Conservation (phyloP, 2,329 filamentous ascomycete species). For the Alternaria atra region DNA sequence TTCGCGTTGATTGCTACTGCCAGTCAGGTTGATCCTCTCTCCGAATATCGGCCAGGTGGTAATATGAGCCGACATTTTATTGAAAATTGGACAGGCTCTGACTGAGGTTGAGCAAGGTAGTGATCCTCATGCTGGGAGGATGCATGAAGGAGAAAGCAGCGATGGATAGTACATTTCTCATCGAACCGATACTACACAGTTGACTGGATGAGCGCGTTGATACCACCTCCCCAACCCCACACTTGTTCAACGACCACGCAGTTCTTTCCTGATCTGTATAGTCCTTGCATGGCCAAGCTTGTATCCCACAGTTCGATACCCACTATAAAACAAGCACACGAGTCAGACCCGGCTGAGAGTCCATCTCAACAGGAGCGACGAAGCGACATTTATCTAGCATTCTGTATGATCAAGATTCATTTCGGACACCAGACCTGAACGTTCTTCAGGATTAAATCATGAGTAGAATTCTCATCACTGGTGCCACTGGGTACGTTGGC, state of each 20-base stretch:
- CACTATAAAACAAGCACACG: not conserved
- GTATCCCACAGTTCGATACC: not conserved
- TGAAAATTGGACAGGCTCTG: not conserved
- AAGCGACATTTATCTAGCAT: not conserved
- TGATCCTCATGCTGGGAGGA: not conserved
- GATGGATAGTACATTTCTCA: not conserved
- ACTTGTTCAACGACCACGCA: not conserved
- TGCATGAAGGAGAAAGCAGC: not conserved
- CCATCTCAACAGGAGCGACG: not conserved
- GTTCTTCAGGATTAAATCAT: slow-evolving; percentile 1
- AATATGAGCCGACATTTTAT: not conserved
- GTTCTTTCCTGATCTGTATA: not conserved
- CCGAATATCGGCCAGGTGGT: not conserved
- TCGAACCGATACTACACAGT: not conserved
- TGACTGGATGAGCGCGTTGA: not conserved
- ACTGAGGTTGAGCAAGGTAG: not conserved
- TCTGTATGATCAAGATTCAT: not conserved
- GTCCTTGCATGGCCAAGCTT: not conserved
- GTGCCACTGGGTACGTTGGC: slow-evolving; percentile 27
- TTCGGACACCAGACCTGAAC: not conserved
- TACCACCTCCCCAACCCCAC: not conserved
- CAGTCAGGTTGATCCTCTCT: not conserved
- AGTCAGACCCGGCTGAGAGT: not conserved
- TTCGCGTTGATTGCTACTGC: not conserved
- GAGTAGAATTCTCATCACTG: slow-evolving; percentile 26